A percentile compares a stretch with the other conserved stretches of the same genome.
phyloP scores from a whole-genome alignment of 2,329 filamentous ascomycete species.

The Colletotrichum lentis region DNA sequence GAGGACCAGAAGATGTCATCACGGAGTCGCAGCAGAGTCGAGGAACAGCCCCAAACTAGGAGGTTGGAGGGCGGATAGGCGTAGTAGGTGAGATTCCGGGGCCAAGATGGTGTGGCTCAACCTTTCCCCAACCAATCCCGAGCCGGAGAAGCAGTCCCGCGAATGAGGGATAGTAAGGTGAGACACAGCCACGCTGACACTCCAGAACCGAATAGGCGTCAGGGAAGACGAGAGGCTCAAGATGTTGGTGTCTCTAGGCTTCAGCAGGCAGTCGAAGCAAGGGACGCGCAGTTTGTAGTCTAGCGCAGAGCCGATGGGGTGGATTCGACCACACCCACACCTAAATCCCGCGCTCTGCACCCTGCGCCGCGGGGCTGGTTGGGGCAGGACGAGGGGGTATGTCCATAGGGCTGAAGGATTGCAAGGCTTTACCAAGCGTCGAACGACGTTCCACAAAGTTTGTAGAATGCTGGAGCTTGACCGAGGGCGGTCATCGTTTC shows the following conservation, averaged over 20 bases:
- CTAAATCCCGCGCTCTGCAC: slow-evolving; percentile 18
- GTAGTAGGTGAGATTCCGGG: neutral
- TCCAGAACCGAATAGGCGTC: neutral
- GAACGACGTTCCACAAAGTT: slow-evolving; percentile 20
- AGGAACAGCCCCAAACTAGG: slow-evolving; percentile 7
- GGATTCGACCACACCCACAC: slow-evolving; percentile 22
- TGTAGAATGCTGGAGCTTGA: neutral
- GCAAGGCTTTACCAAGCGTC: slow-evolving; percentile 14
- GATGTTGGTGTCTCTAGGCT: slow-evolving; percentile 7
- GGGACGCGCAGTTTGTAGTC: slow-evolving; percentile 15
- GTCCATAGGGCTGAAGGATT: slow-evolving; percentile 36
- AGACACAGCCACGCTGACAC: slow-evolving; percentile 26
- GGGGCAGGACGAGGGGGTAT: slow-evolving; percentile 11
- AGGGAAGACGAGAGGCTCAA: slow-evolving; percentile 1
- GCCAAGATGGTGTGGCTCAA: slow-evolving; percentile 8
- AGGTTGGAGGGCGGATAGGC: neutral
- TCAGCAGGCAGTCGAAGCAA: slow-evolving; percentile 26
- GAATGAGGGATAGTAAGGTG: slow-evolving; percentile 5
- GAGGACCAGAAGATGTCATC: neutral
- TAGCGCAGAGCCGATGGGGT: slow-evolving; percentile 30
- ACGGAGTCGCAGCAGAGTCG: neutral
- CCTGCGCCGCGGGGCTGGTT: slow-evolving; percentile 7
- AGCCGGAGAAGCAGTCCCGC: slow-evolving; percentile 14
- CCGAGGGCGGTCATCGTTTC: neutral
- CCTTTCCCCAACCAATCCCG: slow-evolving; percentile 16